Evolutionary conservation across 225 moss, liverwort and hornwort genomes (phyloP), one percentile per base, ranked within the genome.

Genomic region (Bryoerythrophyllum caledonicum): DNA sequence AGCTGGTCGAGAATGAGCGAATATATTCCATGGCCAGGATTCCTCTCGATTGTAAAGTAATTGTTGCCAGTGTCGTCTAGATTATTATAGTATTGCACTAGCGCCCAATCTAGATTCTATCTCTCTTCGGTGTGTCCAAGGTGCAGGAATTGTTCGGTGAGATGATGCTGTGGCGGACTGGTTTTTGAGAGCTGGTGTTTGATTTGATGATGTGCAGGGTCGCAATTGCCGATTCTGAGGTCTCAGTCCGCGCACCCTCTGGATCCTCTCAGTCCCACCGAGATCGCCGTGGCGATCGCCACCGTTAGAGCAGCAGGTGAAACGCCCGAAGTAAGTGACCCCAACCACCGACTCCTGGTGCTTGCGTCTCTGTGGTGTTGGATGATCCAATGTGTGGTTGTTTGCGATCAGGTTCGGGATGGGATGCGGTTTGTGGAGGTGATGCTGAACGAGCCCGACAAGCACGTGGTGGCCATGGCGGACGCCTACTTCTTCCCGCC

Each of bases 371-470:
- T 16, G 48, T 48, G 13, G 16, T 16, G 14, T 44, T 44, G 4
- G 44, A 44, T 44, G 52, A 62, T 67, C 34, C 25, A 60, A 44
- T 72, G 44, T 49, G 19, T 5, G 16, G 5, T 17, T 6, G 17
- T 49, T 1, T 19, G 17, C 1, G 48, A 16, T 49, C 80, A 92
- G 92, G 84, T 88, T 54, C 84, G 89, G 10, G 93, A 93, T 82
- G 91, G 89, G 20, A 93, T 93, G 89, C 87, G 93, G 12, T 91
- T 93, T 46, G 86, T 87, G 65, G 93, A 93, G 80, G 93, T 91
- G 12, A 91, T 91, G 61, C 86, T 93, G 32, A 85, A 88, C 37
- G 93, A 93, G 77, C 93, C 93, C 23, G 91, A 86, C 69, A 93
- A 91, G 80, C 82, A 77, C 75, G 91, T 93, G 51, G 81, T 93